Conservation (phyloP, 345 rosid species). For the Sisymbrium irio region DNA sequence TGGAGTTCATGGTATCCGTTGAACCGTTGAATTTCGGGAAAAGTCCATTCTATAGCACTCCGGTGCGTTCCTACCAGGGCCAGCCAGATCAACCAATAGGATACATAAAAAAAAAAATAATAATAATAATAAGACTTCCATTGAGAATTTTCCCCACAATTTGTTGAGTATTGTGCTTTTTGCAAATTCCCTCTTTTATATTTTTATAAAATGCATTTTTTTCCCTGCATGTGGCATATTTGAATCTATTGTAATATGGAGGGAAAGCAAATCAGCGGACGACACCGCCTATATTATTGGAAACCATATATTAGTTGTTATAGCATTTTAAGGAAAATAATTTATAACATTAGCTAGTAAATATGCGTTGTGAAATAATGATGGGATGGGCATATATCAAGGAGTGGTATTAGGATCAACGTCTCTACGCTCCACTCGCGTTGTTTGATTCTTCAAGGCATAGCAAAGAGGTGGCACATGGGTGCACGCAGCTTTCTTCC, state of each 20-base stretch:
- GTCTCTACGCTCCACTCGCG: slow-evolving; percentile 2
- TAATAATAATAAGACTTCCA: background rate
- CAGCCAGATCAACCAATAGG: too few relatives aligned
- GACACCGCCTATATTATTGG: background rate
- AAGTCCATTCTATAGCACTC: too few relatives aligned
- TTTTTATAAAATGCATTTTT: background rate
- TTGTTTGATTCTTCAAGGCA: slow-evolving; percentile 36
- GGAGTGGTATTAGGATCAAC: slow-evolving; percentile 34
- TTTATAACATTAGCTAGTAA: background rate
- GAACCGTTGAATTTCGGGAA: too few relatives aligned
- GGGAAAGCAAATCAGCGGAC: background rate
- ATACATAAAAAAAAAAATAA: too few relatives aligned
- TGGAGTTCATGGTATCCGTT: too few relatives aligned
- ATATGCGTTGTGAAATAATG: slow-evolving; percentile 26
- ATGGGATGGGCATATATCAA: slow-evolving; percentile 24
- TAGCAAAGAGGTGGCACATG: slow-evolving; percentile 35
- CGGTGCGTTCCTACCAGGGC: too few relatives aligned
- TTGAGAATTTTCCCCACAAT: too few relatives aligned
- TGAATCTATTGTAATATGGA: background rate
- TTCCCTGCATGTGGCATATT: background rate
- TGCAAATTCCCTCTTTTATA: background rate
- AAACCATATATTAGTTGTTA: background rate
- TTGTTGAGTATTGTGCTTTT: background rate
- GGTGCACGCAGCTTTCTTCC: slow-evolving; percentile 9
- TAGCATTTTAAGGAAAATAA: background rate